Base-by-base conservation (phyloP, 768 basidiomycete genomes). In the Rhizopogon roseolus region DNA sequence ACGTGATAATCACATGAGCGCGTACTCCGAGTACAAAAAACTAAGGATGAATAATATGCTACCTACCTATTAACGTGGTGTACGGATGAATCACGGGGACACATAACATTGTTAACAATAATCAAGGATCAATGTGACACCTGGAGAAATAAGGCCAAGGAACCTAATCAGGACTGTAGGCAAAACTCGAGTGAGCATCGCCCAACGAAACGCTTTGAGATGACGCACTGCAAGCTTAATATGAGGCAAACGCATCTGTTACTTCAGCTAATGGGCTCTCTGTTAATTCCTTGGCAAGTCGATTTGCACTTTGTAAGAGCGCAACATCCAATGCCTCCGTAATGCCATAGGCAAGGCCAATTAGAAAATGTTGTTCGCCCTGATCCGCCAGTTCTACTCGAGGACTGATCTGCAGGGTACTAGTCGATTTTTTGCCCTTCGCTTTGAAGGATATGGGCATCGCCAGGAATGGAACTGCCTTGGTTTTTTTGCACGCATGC, bases 201-300 rank as follows among this genome's bases (percentile, higher is more conserved):
- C 19, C 29, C 32, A 36, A 13, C 32, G 8, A 22, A 22, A 22
- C 14, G 9, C 19, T 5, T 14, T 17, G 4, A 17, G n/a, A 45
- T 45, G 17, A 45, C 28, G n/a, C 6, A 17, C n/a, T 13, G 41
- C 9, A 49, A 14, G 41, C 13, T 3, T 19, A 51, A 25, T 16
- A 48, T 34, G 34, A 40, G 14, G n/a, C 19, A 45, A 46, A 56
- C 28, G 55, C 54, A 22, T 56, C 55, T 19, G 55, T 45, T 19
- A 56, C 38, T 29, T 56, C 55, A 25, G 44, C 54, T 11, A 56
- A 45, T 22, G 55, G 55, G 32, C 43, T 56, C 29, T 56, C 55
- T 17, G 55, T 56, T 25, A 56, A 46, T 32, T 56, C 55, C 54
- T 40, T 56, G 5, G 55, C 55, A 5, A 54, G 34, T 4, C 34